A percentile compares a stretch with the other conserved stretches of the same genome.
These are phyloP conservation scores for Dactylis glomerata DNA, from an alignment of 176 grass and related monocot species.

Conservation along the genomic window DNA sequence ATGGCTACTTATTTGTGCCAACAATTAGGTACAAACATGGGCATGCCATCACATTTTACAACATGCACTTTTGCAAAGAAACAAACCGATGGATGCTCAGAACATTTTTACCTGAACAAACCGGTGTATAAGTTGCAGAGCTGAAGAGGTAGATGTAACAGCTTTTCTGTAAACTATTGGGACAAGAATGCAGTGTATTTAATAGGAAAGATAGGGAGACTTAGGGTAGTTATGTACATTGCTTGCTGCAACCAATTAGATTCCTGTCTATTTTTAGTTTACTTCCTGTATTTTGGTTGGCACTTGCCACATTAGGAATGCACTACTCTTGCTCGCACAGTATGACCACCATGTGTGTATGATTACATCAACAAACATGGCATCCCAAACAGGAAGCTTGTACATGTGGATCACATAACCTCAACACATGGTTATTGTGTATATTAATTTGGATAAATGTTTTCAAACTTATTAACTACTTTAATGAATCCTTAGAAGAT, in stretches of 20 bases:
- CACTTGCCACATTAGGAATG: neutral
- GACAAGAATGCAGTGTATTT: neutral
- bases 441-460: too few species aligned
- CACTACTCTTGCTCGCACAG: constrained; percentile 19
- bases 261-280: neutral
- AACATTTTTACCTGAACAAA: neutral
- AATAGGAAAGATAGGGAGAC: neutral
- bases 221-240: neutral
- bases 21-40: neutral
- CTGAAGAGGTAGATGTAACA: too few species aligned
- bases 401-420: too few species aligned
- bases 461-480: too few species aligned
- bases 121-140: too few species aligned
- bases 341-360: neutral
- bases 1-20: too few species aligned
- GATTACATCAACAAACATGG: neutral
- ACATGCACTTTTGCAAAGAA: neutral
- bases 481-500: too few species aligned
- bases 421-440: too few species aligned
- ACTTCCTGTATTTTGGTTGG: neutral
- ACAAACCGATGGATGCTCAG: neutral
- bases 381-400: too few species aligned
- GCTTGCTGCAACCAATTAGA: neutral
- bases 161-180: neutral
- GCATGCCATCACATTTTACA: neutral